Evolutionary conservation across 352 stramenopile species (phyloP), one percentile per base, ranked within the genome.

Genomic region (Globisporangium megalacanthum): DNA sequence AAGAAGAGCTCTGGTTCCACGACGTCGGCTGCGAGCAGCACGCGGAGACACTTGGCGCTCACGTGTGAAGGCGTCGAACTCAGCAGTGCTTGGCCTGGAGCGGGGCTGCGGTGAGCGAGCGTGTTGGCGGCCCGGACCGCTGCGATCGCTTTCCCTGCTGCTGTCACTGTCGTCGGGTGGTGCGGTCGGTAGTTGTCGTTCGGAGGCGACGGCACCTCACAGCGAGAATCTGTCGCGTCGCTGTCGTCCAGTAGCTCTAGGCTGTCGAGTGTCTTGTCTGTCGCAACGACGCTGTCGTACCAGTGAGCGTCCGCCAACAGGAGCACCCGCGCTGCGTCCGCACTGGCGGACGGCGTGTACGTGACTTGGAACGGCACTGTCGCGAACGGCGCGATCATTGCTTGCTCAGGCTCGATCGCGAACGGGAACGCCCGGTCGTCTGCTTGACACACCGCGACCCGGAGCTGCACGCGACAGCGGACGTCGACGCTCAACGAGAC

Each of bases 71-170:
- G 63, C 22, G 55, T 29, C 14, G 36, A 29, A 37, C 53, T 45
- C n/a, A 19, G 15, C 20, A 41, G 31, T 51, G 39, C 36, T 22
- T n/a, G 33, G 17, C 49, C 33, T 29, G 29, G n/a, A 44, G 47
- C 45, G 51, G 39, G 0, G 20, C 42, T 11, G 44, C 66, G 66
- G n/a, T 75, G 72, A 52, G 58, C 33, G 11, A 88, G 57, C 14
- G 75, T 69, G 61, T 91, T 93, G 41, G 74, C 79, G 31, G 82
- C 59, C 2, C 83, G 79, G 13, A 93, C 83, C 13, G 77, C 83
- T 37, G 79, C 61, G 42, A 93, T 75, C 0, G 83, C 83, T 51
- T 91, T 93, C 19, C 83, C 83, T 8, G 79, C 46, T 10, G 55
- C 54, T 45, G n/a, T 37, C 52, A 37, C 19, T 52, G 47, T 60